Percentiles rank a stretch among this genome's conserved stretches.
Conservation (phyloP, 352 stramenopile genomes). For the Elongisporangium prolatum region DNA sequence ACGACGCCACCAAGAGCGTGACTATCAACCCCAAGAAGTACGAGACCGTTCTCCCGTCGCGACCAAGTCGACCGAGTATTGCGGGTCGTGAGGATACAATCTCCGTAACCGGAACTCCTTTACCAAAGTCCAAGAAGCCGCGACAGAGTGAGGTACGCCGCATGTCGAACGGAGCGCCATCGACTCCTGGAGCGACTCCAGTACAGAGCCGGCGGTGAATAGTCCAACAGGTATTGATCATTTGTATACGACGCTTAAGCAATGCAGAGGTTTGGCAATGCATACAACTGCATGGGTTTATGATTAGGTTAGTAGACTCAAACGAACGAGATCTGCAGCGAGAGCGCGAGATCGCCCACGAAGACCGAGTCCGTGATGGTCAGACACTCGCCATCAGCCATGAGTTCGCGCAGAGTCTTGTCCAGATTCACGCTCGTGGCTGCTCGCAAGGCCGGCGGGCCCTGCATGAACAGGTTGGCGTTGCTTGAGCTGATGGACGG, state of each 20-base stretch:
- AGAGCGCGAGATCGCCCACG: slow-evolving; percentile 70
- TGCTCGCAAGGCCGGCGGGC: slow-evolving; percentile 71
- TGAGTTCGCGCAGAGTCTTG: slow-evolving; percentile 86
- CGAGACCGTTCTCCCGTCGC: slow-evolving; percentile 29
- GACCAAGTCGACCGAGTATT: not conserved
- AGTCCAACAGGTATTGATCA: not conserved
- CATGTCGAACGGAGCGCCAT: not conserved
- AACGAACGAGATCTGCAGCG: slow-evolving; percentile 38
- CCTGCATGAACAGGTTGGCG: slow-evolving; percentile 80
- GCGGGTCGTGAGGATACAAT: not conserved
- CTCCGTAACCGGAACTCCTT: not conserved
- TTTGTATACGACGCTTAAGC: not conserved
- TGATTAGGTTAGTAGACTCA: not conserved
- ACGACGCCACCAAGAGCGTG: slow-evolving; percentile 98
- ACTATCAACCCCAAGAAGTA: slow-evolving; percentile 97
- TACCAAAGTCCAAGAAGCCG: slow-evolving; percentile 13
- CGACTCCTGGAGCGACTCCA: slow-evolving; percentile 2
- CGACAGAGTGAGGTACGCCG: slow-evolving; percentile 5
- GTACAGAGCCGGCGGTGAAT: not conserved
- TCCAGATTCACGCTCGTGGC: slow-evolving; percentile 91
- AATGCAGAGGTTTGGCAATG: not conserved
- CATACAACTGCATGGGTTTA: not conserved
- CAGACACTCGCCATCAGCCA: slow-evolving; percentile 86
- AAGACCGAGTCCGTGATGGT: slow-evolving; percentile 95
- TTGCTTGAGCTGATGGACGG: slow-evolving; percentile 64